phyloP scores from a whole-genome alignment of 805 yeast genomes.

The Jamesozyma piceae region DNA sequence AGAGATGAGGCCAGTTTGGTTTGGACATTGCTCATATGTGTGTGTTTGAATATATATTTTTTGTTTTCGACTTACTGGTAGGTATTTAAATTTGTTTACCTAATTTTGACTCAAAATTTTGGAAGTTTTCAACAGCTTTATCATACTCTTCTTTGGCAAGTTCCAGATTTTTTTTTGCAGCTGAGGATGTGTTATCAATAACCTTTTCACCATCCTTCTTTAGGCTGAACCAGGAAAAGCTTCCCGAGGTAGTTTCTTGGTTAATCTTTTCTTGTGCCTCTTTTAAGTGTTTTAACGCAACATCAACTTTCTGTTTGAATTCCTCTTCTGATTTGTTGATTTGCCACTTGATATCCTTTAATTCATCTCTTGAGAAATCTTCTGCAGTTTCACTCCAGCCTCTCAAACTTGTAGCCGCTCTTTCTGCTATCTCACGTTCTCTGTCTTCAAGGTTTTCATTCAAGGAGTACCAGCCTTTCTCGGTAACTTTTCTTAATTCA shows the following conservation, averaged over 20 bases:
- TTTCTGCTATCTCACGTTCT: slow-evolving; percentile 30
- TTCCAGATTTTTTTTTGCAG: neutral
- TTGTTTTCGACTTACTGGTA: too few species aligned
- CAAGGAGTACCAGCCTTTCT: slow-evolving; percentile 30
- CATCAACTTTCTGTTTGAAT: neutral
- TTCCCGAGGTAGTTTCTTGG: neutral
- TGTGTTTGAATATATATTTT: too few species aligned
- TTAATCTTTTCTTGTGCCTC: slow-evolving; percentile 1
- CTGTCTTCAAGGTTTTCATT: slow-evolving; percentile 13
- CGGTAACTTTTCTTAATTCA: slow-evolving; percentile 29
- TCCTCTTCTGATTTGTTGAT: slow-evolving; percentile 25
- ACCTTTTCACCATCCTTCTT: neutral
- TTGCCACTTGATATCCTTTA: slow-evolving; percentile 30
- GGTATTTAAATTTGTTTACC: too few species aligned
- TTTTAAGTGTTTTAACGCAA: neutral
- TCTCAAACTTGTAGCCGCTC: slow-evolving; percentile 31
- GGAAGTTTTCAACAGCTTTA: neutral
- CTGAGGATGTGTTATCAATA: neutral
- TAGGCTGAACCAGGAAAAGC: neutral
- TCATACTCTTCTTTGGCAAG: slow-evolving; percentile 1
- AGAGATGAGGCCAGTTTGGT: too few species aligned
- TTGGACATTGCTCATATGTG: too few species aligned
- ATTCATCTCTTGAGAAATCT: slow-evolving; percentile 36
- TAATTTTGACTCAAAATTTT: neutral
- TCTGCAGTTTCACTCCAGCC: slow-evolving; percentile 43